Evolutionary conservation across 2,329 filamentous ascomycete genomes (phyloP), one percentile per base, ranked within the genome.

Genomic region (Nemania serpens): DNA sequence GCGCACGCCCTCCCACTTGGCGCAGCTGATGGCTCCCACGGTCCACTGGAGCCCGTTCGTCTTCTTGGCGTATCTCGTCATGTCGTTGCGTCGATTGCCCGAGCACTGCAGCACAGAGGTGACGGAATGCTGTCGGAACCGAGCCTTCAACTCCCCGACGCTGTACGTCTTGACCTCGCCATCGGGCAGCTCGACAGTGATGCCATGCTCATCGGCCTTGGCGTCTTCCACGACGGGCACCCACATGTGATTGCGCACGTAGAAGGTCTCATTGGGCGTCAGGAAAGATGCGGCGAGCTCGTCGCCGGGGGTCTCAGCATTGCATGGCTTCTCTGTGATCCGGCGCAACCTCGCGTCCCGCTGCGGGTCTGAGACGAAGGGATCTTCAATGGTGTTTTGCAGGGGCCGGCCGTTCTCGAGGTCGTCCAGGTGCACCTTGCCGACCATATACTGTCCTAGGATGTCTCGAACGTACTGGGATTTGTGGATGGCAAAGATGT

Each of bases 401-500:
- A 82, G 77, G 0, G 86, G 82, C 46, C 76, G 75, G 13, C 86
- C 86, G 58, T 86, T 75, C n/a, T 82, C 74, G 2, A 90, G 79
- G 68, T 90, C 88, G 10, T 75, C 77, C 1, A 75, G 73, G 63
- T 89, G 82, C 2, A 90, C 79, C 48, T 81, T 82, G 29, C 88
- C 88, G 48, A 90, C 86, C 25, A 82, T 76, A 69, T 87, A 90
- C 66, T 86, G 81, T n/a, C 84, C 79, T 0, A 90, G 77, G 42
- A 90, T 87, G 52, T 88, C 84, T 61, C 82, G 81, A 5, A 90
- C 86, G 61, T 90, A 84, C 43, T 84, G 78, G 17, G 82, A 80
- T 71, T 89, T 87, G 76, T 90, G 88, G 60, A 90, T 89, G 48
- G 82, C 79, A 70, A 90, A 90, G 55, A 90, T 88, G 61, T 88